A percentile compares a stretch with the other conserved stretches of the same genome.
phyloP scores from a whole-genome alignment of 495 filamentous ascomycete genomes.

The Parachaetomium inaequale region DNA sequence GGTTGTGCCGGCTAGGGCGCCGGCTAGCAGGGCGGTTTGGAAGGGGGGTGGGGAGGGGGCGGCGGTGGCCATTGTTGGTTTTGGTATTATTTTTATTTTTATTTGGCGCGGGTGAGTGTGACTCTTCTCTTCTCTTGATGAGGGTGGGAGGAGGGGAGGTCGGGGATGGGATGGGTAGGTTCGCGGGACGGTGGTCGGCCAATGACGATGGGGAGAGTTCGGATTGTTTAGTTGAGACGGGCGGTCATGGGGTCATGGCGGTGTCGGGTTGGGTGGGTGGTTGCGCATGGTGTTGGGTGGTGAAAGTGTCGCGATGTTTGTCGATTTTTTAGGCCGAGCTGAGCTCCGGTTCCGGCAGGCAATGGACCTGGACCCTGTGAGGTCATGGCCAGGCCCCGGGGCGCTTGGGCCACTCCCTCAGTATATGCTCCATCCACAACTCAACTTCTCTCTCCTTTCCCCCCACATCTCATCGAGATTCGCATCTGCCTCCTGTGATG shows the following conservation, averaged over 20 bases:
- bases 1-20: constrained; percentile 78
- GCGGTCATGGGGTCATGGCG: not conserved
- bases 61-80: constrained; percentile 4
- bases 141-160: not conserved
- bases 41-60: constrained; percentile 42
- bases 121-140: not conserved
- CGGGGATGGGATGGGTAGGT: not conserved
- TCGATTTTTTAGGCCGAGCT: constrained; percentile 7
- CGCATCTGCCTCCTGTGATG: constrained; percentile 28
- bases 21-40: constrained; percentile 59
- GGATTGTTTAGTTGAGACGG: not conserved
- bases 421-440: not conserved
- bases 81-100: not conserved
- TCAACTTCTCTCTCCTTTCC: not conserved
- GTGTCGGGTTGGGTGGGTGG: not conserved
- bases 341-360: constrained; percentile 12
- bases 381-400: not conserved
- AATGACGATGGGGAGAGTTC: not conserved
- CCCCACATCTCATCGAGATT: not conserved
- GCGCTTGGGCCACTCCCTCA: not conserved
- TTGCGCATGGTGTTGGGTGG: not conserved
- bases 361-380: not conserved
- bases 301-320: not conserved
- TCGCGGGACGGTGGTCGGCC: not conserved
- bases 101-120: not conserved